Evolutionary conservation across 805 yeast species (phyloP).

Genomic region (Wickerhamomyces strasburgensis): DNA sequence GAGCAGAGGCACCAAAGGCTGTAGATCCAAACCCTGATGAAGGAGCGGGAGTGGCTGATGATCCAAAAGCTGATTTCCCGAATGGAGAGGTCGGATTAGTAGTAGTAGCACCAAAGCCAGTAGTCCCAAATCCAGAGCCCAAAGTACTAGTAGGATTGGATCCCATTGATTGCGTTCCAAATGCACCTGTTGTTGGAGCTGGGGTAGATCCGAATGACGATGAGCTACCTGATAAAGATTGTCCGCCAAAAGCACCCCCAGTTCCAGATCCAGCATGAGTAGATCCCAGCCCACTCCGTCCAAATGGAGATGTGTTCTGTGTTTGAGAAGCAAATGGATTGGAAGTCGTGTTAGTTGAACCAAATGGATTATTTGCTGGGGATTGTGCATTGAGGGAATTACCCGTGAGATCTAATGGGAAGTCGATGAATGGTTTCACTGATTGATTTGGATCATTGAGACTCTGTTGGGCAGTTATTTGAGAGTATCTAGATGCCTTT

Average conservation of each 20-base stretch:
- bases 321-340: constrained; percentile 1
- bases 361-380: constrained; percentile 3
- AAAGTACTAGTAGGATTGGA: neutral
- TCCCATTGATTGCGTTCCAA: constrained; percentile 25
- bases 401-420: constrained; percentile 29
- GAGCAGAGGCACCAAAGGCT: constrained; percentile 7
- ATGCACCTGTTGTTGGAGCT: constrained; percentile 6
- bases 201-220: constrained; percentile 11
- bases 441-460: constrained; percentile 24
- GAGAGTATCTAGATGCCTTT: constrained; percentile 55
- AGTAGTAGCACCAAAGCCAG: constrained; percentile 12
- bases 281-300: neutral
- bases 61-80: constrained; percentile 7
- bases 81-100: constrained; percentile 1
- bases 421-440: constrained; percentile 30
- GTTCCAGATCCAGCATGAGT: constrained; percentile 1
- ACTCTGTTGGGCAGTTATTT: constrained; percentile 35
- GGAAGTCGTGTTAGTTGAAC: constrained; percentile 2
- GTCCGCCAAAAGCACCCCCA: too few species aligned
- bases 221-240: constrained; percentile 2
- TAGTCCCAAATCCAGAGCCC: constrained; percentile 13
- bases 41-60: constrained; percentile 2
- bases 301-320: neutral
- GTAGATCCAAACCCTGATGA: constrained; percentile 8
- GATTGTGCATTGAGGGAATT: constrained; percentile 7